Evolutionary conservation across 306 rosid genomes (phyloP).

Genomic region (Ormosia emarginata): DNA sequence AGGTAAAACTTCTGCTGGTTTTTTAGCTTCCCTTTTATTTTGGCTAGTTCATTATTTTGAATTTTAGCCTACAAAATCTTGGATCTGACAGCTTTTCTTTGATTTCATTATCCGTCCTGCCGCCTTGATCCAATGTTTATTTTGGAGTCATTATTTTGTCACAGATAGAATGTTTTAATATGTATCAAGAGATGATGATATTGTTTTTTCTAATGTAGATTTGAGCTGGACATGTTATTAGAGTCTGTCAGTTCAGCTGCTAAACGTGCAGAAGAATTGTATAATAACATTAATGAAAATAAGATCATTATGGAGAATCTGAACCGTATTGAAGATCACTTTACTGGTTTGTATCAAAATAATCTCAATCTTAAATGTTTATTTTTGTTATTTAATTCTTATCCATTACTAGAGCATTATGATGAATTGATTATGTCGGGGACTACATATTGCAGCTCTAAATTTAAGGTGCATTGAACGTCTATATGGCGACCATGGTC

Average conservation of each 20-base stretch:
- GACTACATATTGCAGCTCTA: slow-evolving; percentile 51
- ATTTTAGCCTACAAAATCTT: neutral
- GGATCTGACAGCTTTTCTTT: neutral
- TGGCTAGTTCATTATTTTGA: neutral
- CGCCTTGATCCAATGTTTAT: slow-evolving; percentile 9
- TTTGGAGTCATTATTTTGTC: slow-evolving; percentile 9
- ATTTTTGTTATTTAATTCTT: neutral
- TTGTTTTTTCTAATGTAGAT: slow-evolving; percentile 47
- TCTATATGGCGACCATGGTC: slow-evolving; percentile 96
- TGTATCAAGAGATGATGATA: slow-evolving; percentile 9
- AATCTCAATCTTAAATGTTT: slow-evolving; percentile 9
- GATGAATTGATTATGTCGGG: slow-evolving; percentile 9
- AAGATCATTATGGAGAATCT: slow-evolving; percentile 55
- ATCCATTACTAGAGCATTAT: slow-evolving; percentile 2
- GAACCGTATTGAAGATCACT: slow-evolving; percentile 71
- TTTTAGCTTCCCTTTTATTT: neutral
- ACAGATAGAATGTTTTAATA: neutral
- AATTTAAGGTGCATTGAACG: slow-evolving; percentile 97
- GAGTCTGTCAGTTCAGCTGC: slow-evolving; percentile 91
- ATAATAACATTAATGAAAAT: slow-evolving; percentile 61
- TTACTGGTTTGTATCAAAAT: slow-evolving; percentile 63
- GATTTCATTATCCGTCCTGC: neutral
- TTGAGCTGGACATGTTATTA: slow-evolving; percentile 95
- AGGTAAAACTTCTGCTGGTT: slow-evolving; percentile 46
- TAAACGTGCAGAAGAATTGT: slow-evolving; percentile 82